Evolutionary conservation across 208 protist genomes (phyloP), one percentile per base, ranked within the genome.

Genomic region (Strigomonas culicis): DNA sequence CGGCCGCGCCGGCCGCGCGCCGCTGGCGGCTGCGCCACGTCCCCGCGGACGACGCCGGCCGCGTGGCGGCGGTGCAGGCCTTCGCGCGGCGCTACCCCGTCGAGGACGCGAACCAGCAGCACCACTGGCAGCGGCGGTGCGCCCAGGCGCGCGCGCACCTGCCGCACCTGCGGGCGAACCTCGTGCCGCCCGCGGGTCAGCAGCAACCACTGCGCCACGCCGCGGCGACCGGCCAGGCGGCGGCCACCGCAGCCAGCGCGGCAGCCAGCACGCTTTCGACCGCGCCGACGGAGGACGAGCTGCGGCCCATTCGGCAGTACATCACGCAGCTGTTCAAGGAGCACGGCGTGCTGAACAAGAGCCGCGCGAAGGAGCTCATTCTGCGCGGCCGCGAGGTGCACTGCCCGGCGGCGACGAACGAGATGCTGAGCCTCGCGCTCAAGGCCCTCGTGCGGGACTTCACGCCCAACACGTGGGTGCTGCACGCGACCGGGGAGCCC

Each of bases 271-370:
- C 43, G 17, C 43, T 24, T n/a, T 2, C 17, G 3, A 3, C 43
- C 43, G 10, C 17, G 8, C 17, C 34, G 34, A 71, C 47, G 17
- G 88, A 92, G 3, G 67, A 72, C 44, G 75, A 80, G 13, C 34
- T 90, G 4, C 71, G 71, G 1, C 79, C 83, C 0, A 88, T 93
- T 47, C 63, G 79, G 13, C 67, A 74, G 21, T 83, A 80, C 68
- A 90, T 94, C 59, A 80, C 77, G 10, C 61, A 68, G 57, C 55
- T 96, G 1, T 96, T 96, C 68, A 55, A 73, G 4, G 82, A 93
- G 61, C 74, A 93, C 55, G 87, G 87, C 32, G 90, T 96, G 22
- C 46, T 96, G 27, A 92, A 92, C 59, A 94, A 94, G 57, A 64
- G 83, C 60, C 79, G 83, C 2, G 83, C 84, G 24, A 96, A 96